Evolutionary conservation across 1,139 yeast genomes (phyloP).

Genomic region (Debaryomyces nepalensis): DNA sequence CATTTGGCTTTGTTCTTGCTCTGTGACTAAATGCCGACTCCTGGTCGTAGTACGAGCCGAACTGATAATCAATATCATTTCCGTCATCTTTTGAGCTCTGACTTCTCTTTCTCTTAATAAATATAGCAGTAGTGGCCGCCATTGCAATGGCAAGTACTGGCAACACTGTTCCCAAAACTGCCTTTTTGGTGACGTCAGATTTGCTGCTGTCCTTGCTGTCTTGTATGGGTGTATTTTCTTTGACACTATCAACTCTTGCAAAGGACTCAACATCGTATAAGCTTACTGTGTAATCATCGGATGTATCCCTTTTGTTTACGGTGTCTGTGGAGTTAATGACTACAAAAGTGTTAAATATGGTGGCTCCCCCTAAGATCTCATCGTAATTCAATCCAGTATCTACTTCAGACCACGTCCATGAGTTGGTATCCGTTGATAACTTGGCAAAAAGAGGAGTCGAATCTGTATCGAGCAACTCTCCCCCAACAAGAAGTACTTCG

Average conservation of each 20-base stretch:
- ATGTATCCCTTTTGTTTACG: constrained; percentile 18
- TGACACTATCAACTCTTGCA: constrained; percentile 26
- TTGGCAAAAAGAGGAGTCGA: constrained; percentile 31
- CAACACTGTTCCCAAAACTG: constrained; percentile 42
- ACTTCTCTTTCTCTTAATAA: constrained; percentile 26
- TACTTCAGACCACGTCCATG: constrained; percentile 39
- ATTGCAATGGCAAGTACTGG: constrained; percentile 34
- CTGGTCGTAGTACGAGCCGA: constrained; percentile 33
- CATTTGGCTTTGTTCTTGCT: neutral
- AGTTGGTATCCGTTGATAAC: constrained; percentile 30
- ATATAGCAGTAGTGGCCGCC: constrained; percentile 23
- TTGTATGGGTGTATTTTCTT: constrained; percentile 17
- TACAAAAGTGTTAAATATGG: constrained; percentile 48
- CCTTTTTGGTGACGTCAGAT: constrained; percentile 24
- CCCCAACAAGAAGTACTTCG: constrained; percentile 44
- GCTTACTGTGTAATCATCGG: constrained; percentile 25
- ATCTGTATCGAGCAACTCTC: constrained; percentile 25
- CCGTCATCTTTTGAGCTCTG: constrained; percentile 26
- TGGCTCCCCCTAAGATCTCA: constrained; percentile 46
- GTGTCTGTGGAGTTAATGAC: constrained; percentile 32
- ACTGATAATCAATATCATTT: constrained; percentile 41
- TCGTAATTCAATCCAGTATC: constrained; percentile 20
- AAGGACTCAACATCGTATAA: constrained; percentile 33
- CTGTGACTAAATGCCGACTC: constrained; percentile 14
- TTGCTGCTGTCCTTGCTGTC: neutral